phyloP scores from a whole-genome alignment of 2,329 filamentous ascomycete genomes.

The Fusarium sp. region DNA sequence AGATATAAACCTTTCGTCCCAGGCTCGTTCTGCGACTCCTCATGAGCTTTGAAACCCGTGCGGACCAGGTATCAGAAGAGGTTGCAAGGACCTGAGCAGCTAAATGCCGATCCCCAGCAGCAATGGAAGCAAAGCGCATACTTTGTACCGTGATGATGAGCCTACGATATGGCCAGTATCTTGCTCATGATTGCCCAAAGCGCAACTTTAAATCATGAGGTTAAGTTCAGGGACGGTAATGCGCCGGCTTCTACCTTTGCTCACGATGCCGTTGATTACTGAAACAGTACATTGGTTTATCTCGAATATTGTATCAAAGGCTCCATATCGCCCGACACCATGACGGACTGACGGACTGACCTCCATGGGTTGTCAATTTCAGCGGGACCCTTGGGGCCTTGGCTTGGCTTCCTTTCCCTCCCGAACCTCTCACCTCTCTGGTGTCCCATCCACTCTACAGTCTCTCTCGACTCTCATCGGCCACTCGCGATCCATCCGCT shows the following conservation, averaged over 20 bases:
- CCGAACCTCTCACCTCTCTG: slow-evolving; percentile 33
- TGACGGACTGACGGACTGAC: slow-evolving; percentile 32
- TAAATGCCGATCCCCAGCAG: slow-evolving; percentile 40
- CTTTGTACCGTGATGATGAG: slow-evolving; percentile 42
- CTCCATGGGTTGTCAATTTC: slow-evolving; percentile 35
- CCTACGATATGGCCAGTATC: slow-evolving; percentile 28
- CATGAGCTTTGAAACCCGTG: slow-evolving; percentile 26
- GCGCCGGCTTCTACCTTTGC: slow-evolving; percentile 14
- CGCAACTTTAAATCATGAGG: slow-evolving; percentile 22
- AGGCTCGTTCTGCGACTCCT: slow-evolving; percentile 21
- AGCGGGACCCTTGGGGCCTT: slow-evolving; percentile 34
- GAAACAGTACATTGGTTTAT: slow-evolving; percentile 6
- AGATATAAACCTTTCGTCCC: slow-evolving; percentile 6
- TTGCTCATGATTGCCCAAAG: slow-evolving; percentile 36
- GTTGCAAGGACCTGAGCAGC: slow-evolving; percentile 39
- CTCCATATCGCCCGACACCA: slow-evolving; percentile 27
- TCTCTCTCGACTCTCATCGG: slow-evolving; percentile 34
- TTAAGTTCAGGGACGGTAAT: slow-evolving; percentile 20
- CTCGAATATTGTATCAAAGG: slow-evolving; percentile 21
- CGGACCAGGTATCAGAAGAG: slow-evolving; percentile 38
- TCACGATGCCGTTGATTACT: slow-evolving; percentile 2
- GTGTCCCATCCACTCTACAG: slow-evolving; percentile 22
- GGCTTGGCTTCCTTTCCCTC: slow-evolving; percentile 38
- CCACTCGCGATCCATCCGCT: slow-evolving; percentile 44
- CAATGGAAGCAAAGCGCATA: slow-evolving; percentile 37